Conservation (phyloP, 768 basidiomycete genomes). For the Leucocoprinus leucothites region DNA sequence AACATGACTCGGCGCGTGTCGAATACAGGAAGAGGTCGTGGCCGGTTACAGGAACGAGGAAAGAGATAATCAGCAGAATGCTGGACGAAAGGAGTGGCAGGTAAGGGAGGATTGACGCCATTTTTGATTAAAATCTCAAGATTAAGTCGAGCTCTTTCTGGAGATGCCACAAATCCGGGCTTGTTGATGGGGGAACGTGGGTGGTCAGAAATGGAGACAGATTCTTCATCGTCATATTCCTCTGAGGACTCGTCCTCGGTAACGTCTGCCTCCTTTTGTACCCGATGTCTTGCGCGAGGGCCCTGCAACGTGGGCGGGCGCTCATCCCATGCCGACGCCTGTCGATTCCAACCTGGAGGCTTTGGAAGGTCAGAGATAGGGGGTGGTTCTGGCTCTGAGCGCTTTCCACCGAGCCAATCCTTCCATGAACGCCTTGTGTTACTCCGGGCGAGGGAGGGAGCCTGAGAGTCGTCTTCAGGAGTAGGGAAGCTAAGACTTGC, state of each 20-base stretch:
- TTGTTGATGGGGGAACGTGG: slow-evolving; percentile 13
- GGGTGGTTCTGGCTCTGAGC: slow-evolving; percentile 16
- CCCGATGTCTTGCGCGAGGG: neutral
- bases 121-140: slow-evolving; percentile 43
- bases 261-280: neutral
- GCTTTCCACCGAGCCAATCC: slow-evolving; percentile 48
- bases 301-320: slow-evolving; percentile 11
- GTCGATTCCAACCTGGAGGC: slow-evolving; percentile 29
- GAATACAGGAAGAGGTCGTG: slow-evolving; percentile 31
- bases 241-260: slow-evolving; percentile 10
- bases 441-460: slow-evolving; percentile 23
- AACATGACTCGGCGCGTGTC: slow-evolving; percentile 45
- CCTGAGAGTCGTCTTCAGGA: slow-evolving; percentile 52
- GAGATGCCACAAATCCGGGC: slow-evolving; percentile 21
- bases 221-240: slow-evolving; percentile 32
- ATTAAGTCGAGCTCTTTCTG: slow-evolving; percentile 32
- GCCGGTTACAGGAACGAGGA: slow-evolving; percentile 48
- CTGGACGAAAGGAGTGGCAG: slow-evolving; percentile 46
- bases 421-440: slow-evolving; percentile 50
- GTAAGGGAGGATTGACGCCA: slow-evolving; percentile 36
- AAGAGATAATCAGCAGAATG: slow-evolving; percentile 20
- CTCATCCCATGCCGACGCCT: slow-evolving; percentile 1
- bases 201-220: slow-evolving; percentile 5
- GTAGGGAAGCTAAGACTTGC: slow-evolving; percentile 54
- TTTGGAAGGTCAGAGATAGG: slow-evolving; percentile 18